phyloP scores from a whole-genome alignment of 768 basidiomycete genomes.

The Asterophora parasitica region DNA sequence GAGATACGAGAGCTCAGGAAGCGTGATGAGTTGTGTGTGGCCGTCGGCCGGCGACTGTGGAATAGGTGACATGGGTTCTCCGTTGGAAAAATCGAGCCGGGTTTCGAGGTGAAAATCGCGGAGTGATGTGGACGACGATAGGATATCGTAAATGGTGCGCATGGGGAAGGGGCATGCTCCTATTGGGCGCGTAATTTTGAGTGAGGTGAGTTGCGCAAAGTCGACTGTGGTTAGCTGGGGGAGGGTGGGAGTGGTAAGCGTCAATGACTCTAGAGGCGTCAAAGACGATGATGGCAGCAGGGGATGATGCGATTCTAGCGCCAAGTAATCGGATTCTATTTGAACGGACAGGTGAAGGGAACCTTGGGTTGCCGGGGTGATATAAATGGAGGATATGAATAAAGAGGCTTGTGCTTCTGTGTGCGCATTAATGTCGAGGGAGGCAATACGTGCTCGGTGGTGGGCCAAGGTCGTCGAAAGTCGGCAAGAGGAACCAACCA shows the following conservation, averaged over 20 bases:
- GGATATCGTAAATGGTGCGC: slow-evolving; percentile 15
- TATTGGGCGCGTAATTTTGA: slow-evolving; percentile 21
- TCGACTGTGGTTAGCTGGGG: slow-evolving; percentile 15
- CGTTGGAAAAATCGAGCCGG: slow-evolving; percentile 9
- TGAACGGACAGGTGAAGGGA: not conserved
- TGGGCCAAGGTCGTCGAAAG: not conserved
- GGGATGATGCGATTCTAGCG: slow-evolving; percentile 1
- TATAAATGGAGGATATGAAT: slow-evolving; percentile 18
- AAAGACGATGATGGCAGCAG: not conserved
- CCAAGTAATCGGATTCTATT: not conserved
- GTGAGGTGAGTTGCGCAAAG: slow-evolving; percentile 14
- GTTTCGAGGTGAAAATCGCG: slow-evolving; percentile 19
- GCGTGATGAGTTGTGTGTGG: slow-evolving; percentile 2
- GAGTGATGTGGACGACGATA: slow-evolving; percentile 16
- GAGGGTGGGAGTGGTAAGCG: slow-evolving; percentile 22
- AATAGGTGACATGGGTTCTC: not conserved
- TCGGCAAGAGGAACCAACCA: not conserved
- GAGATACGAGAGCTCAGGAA: slow-evolving; percentile 21
- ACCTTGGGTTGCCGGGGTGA: slow-evolving; percentile 5
- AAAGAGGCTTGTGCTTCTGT: slow-evolving; percentile 17
- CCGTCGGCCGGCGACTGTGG: not conserved
- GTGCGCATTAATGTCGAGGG: slow-evolving; percentile 15
- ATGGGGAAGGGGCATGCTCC: slow-evolving; percentile 20
- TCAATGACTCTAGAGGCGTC: slow-evolving; percentile 12
- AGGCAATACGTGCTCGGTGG: slow-evolving; percentile 10